Evolutionary conservation across 352 stramenopile genomes (phyloP).

Genomic region (Aphanomyces invadans): DNA sequence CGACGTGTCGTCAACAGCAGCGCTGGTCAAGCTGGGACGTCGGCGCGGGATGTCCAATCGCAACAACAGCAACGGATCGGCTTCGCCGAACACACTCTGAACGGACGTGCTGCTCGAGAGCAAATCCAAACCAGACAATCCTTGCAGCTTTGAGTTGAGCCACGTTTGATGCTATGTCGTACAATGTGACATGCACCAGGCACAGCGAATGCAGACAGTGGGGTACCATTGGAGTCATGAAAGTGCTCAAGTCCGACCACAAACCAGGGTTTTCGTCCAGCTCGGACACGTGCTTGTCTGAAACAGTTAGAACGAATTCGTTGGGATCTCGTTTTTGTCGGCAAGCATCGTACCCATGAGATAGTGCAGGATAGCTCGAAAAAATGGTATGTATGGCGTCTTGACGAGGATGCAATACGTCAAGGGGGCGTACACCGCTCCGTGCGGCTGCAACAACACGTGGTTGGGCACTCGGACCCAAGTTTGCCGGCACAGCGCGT

Average conservation of each 20-base stretch:
- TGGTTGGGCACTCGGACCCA: conserved; percentile 16
- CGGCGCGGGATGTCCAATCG: background rate
- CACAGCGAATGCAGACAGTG: too few relatives aligned
- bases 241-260: conserved; percentile 7
- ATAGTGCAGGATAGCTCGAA: background rate
- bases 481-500: conserved; percentile 4
- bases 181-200: too few relatives aligned
- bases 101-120: background rate
- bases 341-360: conserved; percentile 13
- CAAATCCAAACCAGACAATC: background rate
- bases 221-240: background rate
- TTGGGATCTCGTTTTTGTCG: too few relatives aligned
- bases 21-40: background rate
- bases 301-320: too few relatives aligned
- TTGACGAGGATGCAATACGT: conserved; percentile 23
- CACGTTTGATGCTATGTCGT: background rate
- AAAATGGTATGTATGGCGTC: conserved; percentile 6
- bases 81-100: background rate
- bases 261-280: background rate
- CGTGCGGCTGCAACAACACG: conserved; percentile 2
- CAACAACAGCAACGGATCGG: background rate
- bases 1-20: background rate
- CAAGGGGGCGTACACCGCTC: background rate
- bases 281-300: conserved; percentile 8
- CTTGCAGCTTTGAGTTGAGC: background rate